phyloP scores from a whole-genome alignment of 495 filamentous ascomycete species.

The Cercophora scortea region DNA sequence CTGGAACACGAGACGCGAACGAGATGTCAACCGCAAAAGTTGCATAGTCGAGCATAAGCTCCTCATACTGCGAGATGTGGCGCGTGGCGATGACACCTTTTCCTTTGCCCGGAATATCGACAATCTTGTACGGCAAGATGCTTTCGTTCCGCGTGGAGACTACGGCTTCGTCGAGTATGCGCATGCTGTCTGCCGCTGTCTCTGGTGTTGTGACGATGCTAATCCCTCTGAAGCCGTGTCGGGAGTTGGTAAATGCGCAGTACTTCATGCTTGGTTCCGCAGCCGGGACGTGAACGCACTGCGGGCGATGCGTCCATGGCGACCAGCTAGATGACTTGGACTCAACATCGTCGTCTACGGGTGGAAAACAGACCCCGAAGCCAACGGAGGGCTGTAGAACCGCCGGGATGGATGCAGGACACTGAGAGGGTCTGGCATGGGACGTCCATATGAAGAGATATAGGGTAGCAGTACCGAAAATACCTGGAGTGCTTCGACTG shows the following conservation, averaged over 20 bases:
- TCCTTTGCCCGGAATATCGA: slow-evolving; percentile 29
- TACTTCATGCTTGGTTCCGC: slow-evolving; percentile 11
- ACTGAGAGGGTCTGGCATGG: not conserved
- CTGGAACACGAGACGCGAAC: slow-evolving; percentile 23
- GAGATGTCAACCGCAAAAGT: slow-evolving; percentile 23
- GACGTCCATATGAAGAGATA: no score
- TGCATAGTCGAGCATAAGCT: slow-evolving; percentile 32
- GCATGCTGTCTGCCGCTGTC: slow-evolving; percentile 17
- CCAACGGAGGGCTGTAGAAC: not conserved
- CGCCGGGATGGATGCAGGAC: not conserved
- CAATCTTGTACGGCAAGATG: slow-evolving; percentile 15
- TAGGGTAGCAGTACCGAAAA: no score
- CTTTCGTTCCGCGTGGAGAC: not conserved
- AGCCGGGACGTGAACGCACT: slow-evolving; percentile 17
- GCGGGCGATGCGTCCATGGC: slow-evolving; percentile 30
- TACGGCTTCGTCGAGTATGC: slow-evolving; percentile 15
- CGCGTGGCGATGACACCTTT: slow-evolving; percentile 30
- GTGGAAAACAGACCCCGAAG: not conserved
- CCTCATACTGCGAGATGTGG: slow-evolving; percentile 20
- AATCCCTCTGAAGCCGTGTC: slow-evolving; percentile 24
- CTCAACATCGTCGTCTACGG: not conserved
- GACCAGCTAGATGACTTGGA: slow-evolving; percentile 1
- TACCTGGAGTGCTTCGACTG: no score
- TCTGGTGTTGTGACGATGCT: slow-evolving; percentile 29
- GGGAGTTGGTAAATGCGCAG: slow-evolving; percentile 32